Evolutionary conservation across 2,329 filamentous ascomycete species (phyloP).

Genomic region (Monosporascus sp.): DNA sequence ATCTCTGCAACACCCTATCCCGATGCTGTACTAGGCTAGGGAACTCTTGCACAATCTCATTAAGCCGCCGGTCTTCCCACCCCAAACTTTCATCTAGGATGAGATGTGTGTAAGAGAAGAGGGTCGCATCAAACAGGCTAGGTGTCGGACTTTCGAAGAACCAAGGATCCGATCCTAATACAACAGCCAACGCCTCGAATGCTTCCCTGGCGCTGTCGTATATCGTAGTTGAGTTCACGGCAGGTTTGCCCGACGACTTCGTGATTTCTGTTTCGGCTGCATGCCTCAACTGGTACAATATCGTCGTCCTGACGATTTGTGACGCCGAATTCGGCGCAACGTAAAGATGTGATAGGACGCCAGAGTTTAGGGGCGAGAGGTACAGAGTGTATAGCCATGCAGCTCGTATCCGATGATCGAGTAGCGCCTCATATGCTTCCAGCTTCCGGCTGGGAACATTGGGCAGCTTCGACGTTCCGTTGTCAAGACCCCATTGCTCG

Average conservation of each 20-base stretch:
- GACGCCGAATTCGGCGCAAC: constrained; percentile 57
- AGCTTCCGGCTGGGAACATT: constrained; percentile 51
- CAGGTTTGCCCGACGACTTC: constrained; percentile 40
- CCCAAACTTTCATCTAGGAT: constrained; percentile 59
- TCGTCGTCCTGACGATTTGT: constrained; percentile 53
- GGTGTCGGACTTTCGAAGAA: constrained; percentile 50
- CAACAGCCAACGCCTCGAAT: constrained; percentile 38
- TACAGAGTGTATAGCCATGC: constrained; percentile 89
- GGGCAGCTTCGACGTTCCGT: constrained; percentile 34
- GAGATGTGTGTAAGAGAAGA: constrained; percentile 86
- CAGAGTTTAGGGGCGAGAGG: constrained; percentile 61
- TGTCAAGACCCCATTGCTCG: constrained; percentile 59
- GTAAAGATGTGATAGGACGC: constrained; percentile 67
- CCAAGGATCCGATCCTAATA: constrained; percentile 37
- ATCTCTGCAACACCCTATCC: constrained; percentile 47
- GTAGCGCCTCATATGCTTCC: constrained; percentile 71
- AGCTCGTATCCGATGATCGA: constrained; percentile 72
- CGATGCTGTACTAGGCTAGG: constrained; percentile 62
- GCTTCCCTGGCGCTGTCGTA: constrained; percentile 40
- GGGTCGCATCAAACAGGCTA: constrained; percentile 75
- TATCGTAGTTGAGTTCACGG: constrained; percentile 34
- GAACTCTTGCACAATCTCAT: constrained; percentile 48
- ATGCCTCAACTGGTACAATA: constrained; percentile 60
- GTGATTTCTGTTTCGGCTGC: constrained; percentile 73
- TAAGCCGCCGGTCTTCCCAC: constrained; percentile 61